phyloP scores from a whole-genome alignment of 352 stramenopile species.

The Globisporangium irregulare region DNA sequence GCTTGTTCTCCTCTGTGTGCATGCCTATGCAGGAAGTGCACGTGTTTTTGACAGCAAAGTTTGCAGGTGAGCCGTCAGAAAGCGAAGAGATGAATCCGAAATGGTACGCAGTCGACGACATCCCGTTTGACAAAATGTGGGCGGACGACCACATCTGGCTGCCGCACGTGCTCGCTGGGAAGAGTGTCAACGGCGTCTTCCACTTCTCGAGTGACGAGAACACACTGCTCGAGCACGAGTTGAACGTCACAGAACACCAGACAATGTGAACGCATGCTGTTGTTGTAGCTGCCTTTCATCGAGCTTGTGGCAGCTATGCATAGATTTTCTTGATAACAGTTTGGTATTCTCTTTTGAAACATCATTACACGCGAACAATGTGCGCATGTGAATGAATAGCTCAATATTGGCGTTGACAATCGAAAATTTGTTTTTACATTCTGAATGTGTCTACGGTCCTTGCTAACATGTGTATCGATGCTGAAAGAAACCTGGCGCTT shows the following conservation, averaged over 20 bases:
- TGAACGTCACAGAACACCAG: constrained; percentile 17
- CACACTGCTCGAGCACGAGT: constrained; percentile 55
- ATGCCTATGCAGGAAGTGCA: constrained; percentile 59
- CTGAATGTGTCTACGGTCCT: too few species aligned
- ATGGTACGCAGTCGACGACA: constrained; percentile 61
- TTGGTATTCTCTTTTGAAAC: too few species aligned
- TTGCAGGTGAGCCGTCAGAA: constrained; percentile 68
- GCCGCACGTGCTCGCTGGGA: constrained; percentile 66
- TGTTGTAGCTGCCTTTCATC: too few species aligned
- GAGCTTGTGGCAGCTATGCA: too few species aligned
- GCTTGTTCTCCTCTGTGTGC: neutral
- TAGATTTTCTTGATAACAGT: too few species aligned
- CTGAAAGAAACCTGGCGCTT: too few species aligned
- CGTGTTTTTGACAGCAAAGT: constrained; percentile 69
- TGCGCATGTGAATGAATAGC: too few species aligned
- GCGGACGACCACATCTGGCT: constrained; percentile 82
- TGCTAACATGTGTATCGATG: too few species aligned
- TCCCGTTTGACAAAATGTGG: constrained; percentile 89
- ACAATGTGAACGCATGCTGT: too few species aligned
- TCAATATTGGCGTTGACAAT: too few species aligned
- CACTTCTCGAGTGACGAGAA: constrained; percentile 68
- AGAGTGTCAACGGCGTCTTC: constrained; percentile 67
- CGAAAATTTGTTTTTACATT: too few species aligned
- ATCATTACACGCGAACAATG: too few species aligned
- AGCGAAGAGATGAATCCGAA: constrained; percentile 88